These are phyloP conservation scores for Sapria himalayana DNA, from an alignment of 345 rosid genomes.

Conservation along the genomic window DNA sequence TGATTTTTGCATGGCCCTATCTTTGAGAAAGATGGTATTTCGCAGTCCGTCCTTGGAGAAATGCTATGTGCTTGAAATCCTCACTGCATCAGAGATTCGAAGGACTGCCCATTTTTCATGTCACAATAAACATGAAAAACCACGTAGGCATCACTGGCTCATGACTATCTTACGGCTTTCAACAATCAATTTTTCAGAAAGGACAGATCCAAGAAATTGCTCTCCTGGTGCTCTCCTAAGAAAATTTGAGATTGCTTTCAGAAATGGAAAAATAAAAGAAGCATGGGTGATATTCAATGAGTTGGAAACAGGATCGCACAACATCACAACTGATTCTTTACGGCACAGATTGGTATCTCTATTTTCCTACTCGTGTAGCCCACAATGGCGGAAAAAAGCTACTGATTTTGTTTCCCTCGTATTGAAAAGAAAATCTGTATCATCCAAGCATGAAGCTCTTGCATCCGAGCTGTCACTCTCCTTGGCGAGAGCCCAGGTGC, in stretches of 20 bases:
- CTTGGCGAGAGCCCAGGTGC: constrained; percentile 54
- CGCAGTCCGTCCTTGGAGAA: neutral
- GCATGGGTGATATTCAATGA: constrained; percentile 53
- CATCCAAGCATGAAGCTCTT: constrained; percentile 19
- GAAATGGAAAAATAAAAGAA: constrained; percentile 21
- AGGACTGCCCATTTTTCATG: constrained; percentile 2
- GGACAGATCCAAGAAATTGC: constrained; percentile 32
- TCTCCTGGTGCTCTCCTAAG: constrained; percentile 22
- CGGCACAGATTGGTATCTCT: constrained; percentile 30
- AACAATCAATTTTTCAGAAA: constrained; percentile 6
- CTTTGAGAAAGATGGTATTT: too few relatives aligned
- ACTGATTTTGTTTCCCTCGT: constrained; percentile 19
- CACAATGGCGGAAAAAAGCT: constrained; percentile 37
- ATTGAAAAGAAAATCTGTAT: constrained; percentile 22
- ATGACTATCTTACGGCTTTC: constrained; percentile 1
- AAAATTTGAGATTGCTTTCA: constrained; percentile 42
- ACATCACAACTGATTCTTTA: constrained; percentile 21
- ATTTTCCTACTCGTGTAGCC: constrained; percentile 41
- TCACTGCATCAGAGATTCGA: neutral
- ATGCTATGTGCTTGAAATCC: neutral
- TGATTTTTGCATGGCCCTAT: too few relatives aligned
- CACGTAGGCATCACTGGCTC: neutral
- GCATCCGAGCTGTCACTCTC: constrained; percentile 36
- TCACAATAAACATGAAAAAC: neutral
- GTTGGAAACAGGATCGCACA: constrained; percentile 36